phyloP scores from a whole-genome alignment of 2,329 filamentous ascomycete genomes.

The Tolypocladium album region DNA sequence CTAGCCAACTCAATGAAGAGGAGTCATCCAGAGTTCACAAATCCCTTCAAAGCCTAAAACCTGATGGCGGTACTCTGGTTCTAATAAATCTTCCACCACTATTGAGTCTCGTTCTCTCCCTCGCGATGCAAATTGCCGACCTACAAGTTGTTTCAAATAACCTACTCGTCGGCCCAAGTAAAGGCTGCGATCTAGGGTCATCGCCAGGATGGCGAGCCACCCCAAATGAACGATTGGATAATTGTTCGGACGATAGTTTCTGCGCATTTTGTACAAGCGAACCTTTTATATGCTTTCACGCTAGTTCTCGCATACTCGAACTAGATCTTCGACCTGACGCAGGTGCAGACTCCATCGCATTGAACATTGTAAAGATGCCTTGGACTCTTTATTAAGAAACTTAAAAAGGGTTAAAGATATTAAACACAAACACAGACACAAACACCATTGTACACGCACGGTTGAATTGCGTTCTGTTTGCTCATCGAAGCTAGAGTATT shows the following conservation, averaged over 20 bases:
- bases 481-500: not conserved
- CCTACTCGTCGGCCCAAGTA: not conserved
- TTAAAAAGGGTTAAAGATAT: not conserved
- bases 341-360: too few species aligned
- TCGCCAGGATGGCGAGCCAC: too few species aligned
- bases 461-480: not conserved
- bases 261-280: too few species aligned
- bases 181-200: not conserved
- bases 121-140: not conserved
- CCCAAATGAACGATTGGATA: not conserved
- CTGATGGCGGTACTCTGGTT: not conserved
- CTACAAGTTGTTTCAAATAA: not conserved
- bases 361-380: not conserved
- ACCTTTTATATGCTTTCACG: too few species aligned
- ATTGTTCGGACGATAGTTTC: too few species aligned
- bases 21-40: too few species aligned
- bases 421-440: too few species aligned
- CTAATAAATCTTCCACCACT: not conserved
- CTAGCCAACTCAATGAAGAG: too few species aligned
- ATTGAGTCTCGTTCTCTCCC: not conserved
- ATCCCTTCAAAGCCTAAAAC: too few species aligned
- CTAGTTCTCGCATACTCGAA: too few species aligned
- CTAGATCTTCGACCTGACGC: too few species aligned
- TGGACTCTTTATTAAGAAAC: not conserved
- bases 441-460: not conserved